These are phyloP conservation scores for Penicillium sp. DNA, from an alignment of 2,329 filamentous ascomycete species.

Conservation along the genomic window DNA sequence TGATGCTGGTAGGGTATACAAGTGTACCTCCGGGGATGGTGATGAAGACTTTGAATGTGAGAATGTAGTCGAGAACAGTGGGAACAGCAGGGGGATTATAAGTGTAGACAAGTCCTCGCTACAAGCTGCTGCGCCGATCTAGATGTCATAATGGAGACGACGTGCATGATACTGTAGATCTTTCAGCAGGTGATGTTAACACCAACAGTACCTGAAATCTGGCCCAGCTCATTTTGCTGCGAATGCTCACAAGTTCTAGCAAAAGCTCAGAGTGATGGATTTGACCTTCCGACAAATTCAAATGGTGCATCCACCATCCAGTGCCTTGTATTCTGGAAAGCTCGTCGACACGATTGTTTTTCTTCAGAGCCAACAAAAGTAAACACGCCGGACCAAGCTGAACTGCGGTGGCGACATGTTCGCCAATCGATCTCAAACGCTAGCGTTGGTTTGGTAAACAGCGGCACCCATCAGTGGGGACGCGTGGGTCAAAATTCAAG, in stretches of 20 bases:
- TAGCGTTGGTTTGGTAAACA: background rate
- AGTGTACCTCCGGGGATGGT: no score
- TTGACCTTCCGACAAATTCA: background rate
- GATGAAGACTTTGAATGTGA: background rate
- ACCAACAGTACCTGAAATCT: background rate
- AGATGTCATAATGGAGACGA: background rate
- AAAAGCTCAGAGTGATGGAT: background rate
- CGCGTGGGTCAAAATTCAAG: background rate
- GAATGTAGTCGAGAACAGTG: no score
- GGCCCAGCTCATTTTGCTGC: background rate
- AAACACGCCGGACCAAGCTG: background rate
- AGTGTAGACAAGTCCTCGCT: background rate
- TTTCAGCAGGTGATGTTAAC: background rate
- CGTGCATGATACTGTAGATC: background rate
- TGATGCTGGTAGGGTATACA: background rate
- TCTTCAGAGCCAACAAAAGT: background rate
- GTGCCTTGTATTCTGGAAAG: no score
- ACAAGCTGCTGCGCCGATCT: background rate
- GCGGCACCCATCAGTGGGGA: background rate
- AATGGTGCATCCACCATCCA: background rate
- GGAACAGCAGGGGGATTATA: background rate
- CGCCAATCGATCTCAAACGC: slow-evolving; percentile 2
- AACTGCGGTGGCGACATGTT: background rate
- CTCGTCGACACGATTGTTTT: no score
- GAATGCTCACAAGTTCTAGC: no score